These are phyloP conservation scores for Stylonectria norvegica DNA, from an alignment of 2,329 filamentous ascomycete species.

Conservation along the genomic window DNA sequence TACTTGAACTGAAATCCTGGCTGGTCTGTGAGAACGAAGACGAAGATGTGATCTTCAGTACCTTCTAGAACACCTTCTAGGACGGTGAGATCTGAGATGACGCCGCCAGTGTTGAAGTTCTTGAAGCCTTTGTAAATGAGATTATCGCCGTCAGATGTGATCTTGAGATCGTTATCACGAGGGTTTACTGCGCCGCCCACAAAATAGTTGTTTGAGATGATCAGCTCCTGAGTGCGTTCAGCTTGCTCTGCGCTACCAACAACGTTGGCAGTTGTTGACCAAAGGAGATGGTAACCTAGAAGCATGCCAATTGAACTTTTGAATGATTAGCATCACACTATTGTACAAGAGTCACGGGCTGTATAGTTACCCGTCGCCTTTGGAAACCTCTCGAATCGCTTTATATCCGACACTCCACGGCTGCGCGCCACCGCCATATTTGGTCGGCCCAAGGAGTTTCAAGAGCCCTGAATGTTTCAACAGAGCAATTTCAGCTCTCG, in stretches of 20 bases:
- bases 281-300: conserved; percentile 62
- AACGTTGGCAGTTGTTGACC: conserved; percentile 58
- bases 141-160: conserved; percentile 51
- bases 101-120: conserved; percentile 65
- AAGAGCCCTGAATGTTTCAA: conserved; percentile 41
- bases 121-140: conserved; percentile 61
- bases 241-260: conserved; percentile 59
- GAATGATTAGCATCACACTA: rapidly evolving
- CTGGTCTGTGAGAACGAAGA: conserved; percentile 56
- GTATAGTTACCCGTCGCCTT: conserved; percentile 52
- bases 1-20: conserved; percentile 55
- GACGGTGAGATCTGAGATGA: conserved; percentile 62
- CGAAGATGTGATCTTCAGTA: conserved; percentile 60
- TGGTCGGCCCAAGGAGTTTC: conserved; percentile 37
- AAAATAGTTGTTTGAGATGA: conserved; percentile 63
- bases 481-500: conserved; percentile 37
- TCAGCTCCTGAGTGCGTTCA: conserved; percentile 52
- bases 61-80: conserved; percentile 60
- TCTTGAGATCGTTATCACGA: conserved; percentile 58
- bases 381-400: conserved; percentile 59
- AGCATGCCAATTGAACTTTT: conserved; percentile 60
- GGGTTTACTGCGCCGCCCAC: conserved; percentile 65
- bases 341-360: not conserved
- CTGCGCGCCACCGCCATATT: conserved; percentile 43
- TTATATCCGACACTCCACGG: conserved; percentile 53